Evolutionary conservation across 805 yeast genomes (phyloP), one percentile per base, ranked within the genome.

Genomic region (Spathaspora arborariae): DNA sequence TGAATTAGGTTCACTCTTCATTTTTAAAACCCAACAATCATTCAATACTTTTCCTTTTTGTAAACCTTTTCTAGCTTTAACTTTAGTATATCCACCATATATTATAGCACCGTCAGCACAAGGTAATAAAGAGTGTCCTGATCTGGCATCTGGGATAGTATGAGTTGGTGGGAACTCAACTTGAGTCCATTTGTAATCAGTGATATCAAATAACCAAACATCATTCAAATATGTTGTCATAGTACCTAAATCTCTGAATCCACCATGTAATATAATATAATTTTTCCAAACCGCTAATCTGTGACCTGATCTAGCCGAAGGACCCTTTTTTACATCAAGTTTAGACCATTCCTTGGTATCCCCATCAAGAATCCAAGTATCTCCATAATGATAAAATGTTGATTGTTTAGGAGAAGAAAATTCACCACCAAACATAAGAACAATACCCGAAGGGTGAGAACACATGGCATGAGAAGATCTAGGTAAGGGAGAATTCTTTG

Each of bases 351-450:
- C 96, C 57, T 87, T 89, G 15, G 85, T 74, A 26, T 77, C 81
- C 1, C 91, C 79, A 58, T 94, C 98, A 49, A 92, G 70, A 41
- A 92, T 75, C 99, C 99, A 92, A 3, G 97, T 85, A 60, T 92
- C 99, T 15, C 96, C 92, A 63, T 88, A 92, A 65, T 92, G 99
- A 63, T 94, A 94, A 65, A 92, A 92, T 0, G 97, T 89, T 43
- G 88, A 81, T 64, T 92, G 99, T 57, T 92, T 92, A 3, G 98
- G 98, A 13, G 96, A 87, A 1, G 97, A 88, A 57, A 94, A 92
- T 66, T 92, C 99, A 57, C 99, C 99, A 42, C 98, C 99, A 68
- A 89, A 94, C 73, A 92, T 67, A 49, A 92, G 63, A 21, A 88
- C 78, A 2, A 91, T 71, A 9, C 98, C 98, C 2, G 90, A 81